Percentiles rank a stretch among this genome's conserved stretches.
Evolutionary conservation across 1,284 basidiomycete genomes (phyloP).

Genomic region (Heterobasidion occidentale): DNA sequence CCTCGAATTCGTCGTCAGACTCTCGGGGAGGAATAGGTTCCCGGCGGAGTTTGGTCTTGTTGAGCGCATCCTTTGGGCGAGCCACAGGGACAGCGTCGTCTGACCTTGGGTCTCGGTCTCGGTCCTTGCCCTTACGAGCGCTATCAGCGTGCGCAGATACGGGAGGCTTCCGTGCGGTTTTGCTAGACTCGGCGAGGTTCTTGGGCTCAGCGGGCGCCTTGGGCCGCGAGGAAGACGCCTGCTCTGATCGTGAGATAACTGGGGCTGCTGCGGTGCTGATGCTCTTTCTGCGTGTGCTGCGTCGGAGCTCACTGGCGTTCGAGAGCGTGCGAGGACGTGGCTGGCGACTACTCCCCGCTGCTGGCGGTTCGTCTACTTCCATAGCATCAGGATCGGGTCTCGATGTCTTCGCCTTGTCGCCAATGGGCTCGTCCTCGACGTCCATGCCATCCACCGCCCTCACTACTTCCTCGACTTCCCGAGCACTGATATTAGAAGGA

Average conservation of each 20-base stretch:
- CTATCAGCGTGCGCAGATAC: slow-evolving; percentile 8
- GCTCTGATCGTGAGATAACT: neutral
- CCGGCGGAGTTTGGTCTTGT: neutral
- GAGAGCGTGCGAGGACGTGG: neutral
- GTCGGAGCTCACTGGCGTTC: neutral
- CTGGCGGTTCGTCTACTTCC: neutral
- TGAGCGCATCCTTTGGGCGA: neutral
- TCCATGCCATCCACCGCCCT: slow-evolving; percentile 7
- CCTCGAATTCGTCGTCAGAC: neutral
- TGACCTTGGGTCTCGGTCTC: slow-evolving; percentile 2
- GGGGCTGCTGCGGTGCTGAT: neutral
- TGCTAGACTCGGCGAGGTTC: neutral
- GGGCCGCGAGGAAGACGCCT: neutral
- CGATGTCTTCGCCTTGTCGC: neutral
- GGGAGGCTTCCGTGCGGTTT: neutral
- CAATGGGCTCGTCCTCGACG: slow-evolving; percentile 13
- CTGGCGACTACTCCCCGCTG: neutral
- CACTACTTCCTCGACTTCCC: slow-evolving; percentile 18
- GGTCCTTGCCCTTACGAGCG: slow-evolving; percentile 7
- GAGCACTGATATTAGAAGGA: neutral
- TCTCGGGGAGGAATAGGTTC: neutral
- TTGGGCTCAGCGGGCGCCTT: neutral
- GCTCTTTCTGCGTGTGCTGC: neutral
- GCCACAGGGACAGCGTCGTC: neutral
- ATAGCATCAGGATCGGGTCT: neutral